Conservation (phyloP, 345 rosid genomes). For the Pugionium dolabratum region DNA sequence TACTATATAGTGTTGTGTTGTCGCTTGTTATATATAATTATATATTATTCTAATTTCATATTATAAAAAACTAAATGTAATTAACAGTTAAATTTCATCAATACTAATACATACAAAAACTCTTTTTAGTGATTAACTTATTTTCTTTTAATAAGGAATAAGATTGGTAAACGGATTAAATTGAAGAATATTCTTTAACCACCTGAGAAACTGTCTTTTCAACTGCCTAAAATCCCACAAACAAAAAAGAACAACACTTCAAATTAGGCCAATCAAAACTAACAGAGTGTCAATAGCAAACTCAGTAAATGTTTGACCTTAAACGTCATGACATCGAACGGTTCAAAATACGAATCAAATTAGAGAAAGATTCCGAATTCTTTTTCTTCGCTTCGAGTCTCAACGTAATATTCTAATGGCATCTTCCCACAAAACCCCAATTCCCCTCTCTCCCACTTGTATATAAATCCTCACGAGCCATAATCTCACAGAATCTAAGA, state of each 20-base stretch:
- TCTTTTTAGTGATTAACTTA: too few relatives aligned
- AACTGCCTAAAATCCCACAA: slow-evolving; percentile 32
- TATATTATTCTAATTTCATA: too few relatives aligned
- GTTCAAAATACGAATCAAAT: not conserved
- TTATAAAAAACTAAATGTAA: too few relatives aligned
- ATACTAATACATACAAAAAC: too few relatives aligned
- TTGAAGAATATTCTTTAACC: slow-evolving; percentile 22
- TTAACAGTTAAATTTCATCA: too few relatives aligned
- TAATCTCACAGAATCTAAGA: not conserved
- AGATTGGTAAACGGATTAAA: slow-evolving; percentile 3
- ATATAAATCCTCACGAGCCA: slow-evolving; percentile 24
- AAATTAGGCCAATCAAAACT: too few relatives aligned
- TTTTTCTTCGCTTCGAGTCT: not conserved
- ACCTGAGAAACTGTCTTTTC: slow-evolving; percentile 2
- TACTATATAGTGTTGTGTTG: too few relatives aligned
- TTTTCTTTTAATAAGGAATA: too few relatives aligned
- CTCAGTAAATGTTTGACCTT: slow-evolving; percentile 20
- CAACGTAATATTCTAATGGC: slow-evolving; percentile 41
- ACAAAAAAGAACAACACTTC: not conserved
- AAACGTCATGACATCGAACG: slow-evolving; percentile 33
- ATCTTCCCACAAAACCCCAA: slow-evolving; percentile 24
- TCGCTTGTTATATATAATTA: too few relatives aligned
- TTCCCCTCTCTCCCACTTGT: not conserved
- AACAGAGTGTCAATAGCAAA: not conserved
- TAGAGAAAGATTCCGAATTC: not conserved